Conservation (phyloP, 352 stramenopile species). For the Phytophthora pisi region DNA sequence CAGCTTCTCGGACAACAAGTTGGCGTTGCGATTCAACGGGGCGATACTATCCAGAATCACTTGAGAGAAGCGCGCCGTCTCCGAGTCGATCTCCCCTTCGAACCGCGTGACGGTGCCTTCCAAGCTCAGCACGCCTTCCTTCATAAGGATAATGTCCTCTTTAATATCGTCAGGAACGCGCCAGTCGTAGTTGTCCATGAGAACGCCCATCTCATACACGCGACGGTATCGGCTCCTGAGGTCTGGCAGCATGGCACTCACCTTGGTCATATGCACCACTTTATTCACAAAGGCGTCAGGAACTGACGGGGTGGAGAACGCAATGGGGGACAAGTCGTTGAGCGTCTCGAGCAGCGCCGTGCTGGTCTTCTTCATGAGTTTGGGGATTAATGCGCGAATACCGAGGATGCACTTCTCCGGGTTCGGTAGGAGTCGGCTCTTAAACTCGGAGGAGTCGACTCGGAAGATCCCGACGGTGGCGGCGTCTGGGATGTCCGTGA, state of each 20-base stretch:
- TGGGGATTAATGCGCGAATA: slow-evolving; percentile 83
- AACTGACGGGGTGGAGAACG: slow-evolving; percentile 71
- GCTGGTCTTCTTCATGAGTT: slow-evolving; percentile 90
- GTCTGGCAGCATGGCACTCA: slow-evolving; percentile 62
- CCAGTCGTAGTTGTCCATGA: slow-evolving; percentile 94
- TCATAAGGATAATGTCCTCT: slow-evolving; percentile 94
- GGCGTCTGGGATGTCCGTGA: slow-evolving; percentile 83
- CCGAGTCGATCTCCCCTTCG: slow-evolving; percentile 91
- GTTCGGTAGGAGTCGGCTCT: slow-evolving; percentile 86
- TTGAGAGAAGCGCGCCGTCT: slow-evolving; percentile 91
- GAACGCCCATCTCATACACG: slow-evolving; percentile 85
- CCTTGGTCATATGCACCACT: slow-evolving; percentile 87
- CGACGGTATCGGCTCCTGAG: slow-evolving; percentile 77
- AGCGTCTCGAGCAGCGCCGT: slow-evolving; percentile 84
- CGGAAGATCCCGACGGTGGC: slow-evolving; percentile 93
- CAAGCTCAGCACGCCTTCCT: slow-evolving; percentile 90
- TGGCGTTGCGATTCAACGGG: slow-evolving; percentile 71
- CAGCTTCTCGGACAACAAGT: slow-evolving; percentile 80
- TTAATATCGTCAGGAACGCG: slow-evolving; percentile 92
- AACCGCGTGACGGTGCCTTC: slow-evolving; percentile 91
- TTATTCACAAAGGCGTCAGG: slow-evolving; percentile 88
- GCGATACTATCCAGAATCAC: slow-evolving; percentile 90
- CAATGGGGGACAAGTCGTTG: slow-evolving; percentile 82
- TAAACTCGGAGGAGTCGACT: slow-evolving; percentile 90
- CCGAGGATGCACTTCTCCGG: slow-evolving; percentile 88